Conservation (phyloP, 768 basidiomycete species). For the Suillus discolor region DNA sequence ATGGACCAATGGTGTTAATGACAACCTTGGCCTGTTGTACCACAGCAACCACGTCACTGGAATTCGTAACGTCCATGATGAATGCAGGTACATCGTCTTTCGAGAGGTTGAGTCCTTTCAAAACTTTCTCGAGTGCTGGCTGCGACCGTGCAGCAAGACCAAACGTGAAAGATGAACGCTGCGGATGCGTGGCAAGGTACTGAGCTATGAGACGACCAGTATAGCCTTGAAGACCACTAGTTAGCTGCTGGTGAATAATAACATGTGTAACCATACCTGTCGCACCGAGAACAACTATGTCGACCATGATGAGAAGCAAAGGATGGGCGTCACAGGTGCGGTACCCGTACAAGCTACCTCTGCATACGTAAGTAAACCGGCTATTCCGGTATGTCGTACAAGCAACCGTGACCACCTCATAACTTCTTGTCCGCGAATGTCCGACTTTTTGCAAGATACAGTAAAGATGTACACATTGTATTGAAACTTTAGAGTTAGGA, state of each 20-base stretch:
- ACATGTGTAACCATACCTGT: slow-evolving; percentile 42
- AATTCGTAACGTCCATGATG: slow-evolving; percentile 61
- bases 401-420: neutral
- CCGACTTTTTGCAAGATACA: neutral
- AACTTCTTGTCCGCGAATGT: neutral
- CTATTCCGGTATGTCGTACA: neutral
- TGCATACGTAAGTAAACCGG: neutral
- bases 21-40: slow-evolving; percentile 66
- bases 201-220: slow-evolving; percentile 69
- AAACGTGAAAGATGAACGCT: slow-evolving; percentile 61
- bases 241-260: slow-evolving; percentile 1
- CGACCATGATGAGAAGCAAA: slow-evolving; percentile 36
- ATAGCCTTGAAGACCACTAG: slow-evolving; percentile 44
- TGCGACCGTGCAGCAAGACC: slow-evolving; percentile 71
- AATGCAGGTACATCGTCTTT: slow-evolving; percentile 48
- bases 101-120: slow-evolving; percentile 40
- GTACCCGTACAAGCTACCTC: neutral
- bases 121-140: slow-evolving; percentile 57
- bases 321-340: neutral
- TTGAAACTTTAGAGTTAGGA: neutral
- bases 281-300: slow-evolving; percentile 74
- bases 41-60: slow-evolving; percentile 52
- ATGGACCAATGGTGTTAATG: slow-evolving; percentile 80
- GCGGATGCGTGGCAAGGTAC: slow-evolving; percentile 68
- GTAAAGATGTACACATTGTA: neutral